phyloP scores from a whole-genome alignment of 2,329 filamentous ascomycete species.

The Xylaria sp. region DNA sequence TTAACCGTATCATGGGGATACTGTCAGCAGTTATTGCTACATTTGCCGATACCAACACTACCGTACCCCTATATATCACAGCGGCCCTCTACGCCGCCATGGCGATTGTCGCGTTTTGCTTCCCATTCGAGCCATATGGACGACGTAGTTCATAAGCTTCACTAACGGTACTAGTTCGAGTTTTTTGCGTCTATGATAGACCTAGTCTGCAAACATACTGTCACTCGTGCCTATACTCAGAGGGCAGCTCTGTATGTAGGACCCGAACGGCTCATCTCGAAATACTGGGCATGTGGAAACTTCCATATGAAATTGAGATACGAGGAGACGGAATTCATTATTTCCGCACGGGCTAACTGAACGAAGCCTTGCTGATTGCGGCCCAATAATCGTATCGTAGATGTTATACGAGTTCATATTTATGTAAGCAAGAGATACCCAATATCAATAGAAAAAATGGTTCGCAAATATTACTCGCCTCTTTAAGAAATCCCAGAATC shows the following conservation, averaged over 20 bases:
- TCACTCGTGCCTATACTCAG: not conserved
- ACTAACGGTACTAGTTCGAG: not conserved
- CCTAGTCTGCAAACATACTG: not conserved
- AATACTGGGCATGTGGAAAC: no score
- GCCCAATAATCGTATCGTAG: not conserved
- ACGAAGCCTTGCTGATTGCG: not conserved
- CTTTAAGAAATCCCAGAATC: no score
- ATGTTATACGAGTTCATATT: not conserved
- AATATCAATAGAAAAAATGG: not conserved
- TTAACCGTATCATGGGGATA: constrained; percentile 80
- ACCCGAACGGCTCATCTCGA: not conserved
- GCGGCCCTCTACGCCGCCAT: constrained; percentile 71
- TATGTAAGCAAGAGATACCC: constrained; percentile 21
- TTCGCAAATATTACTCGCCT: not conserved
- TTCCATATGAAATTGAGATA: not conserved
- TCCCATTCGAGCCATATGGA: constrained; percentile 76
- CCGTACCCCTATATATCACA: constrained; percentile 75
- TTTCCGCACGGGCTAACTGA: not conserved
- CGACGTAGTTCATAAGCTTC: constrained; percentile 56
- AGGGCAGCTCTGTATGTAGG: not conserved
- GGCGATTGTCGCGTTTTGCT: constrained; percentile 64
- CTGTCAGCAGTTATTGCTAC: constrained; percentile 74
- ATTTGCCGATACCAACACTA: constrained; percentile 66
- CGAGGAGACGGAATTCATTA: not conserved
- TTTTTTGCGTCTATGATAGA: not conserved